Base-by-base conservation (phyloP, 2,329 filamentous ascomycete species). In the Rugonectria rugulosa region DNA sequence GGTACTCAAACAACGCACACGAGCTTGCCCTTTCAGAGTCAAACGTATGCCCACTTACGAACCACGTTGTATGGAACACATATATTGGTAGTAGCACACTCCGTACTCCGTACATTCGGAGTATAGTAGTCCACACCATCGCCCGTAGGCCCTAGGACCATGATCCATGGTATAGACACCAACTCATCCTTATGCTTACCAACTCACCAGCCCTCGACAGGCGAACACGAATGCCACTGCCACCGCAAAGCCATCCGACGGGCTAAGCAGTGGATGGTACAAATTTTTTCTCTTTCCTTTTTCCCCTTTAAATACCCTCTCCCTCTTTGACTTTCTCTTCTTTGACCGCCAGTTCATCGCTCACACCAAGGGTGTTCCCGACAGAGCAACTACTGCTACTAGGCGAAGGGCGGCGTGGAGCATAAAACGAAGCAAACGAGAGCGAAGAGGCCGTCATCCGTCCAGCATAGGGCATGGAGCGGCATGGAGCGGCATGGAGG, bases 311-410 rank as follows among this genome's bases (percentile, higher is more conserved):
- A n/a, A n/a, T n/a, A n/a, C n/a, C n/a, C n/a, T n/a, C n/a, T 51
- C 40, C 44, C 43, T 57, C 43, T 40, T 37, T 19, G 53, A 48
- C 51, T 53, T 66, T 80, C 45, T 44, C 21, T 58, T 57, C 56
- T 54, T 66, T 80, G 78, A 80, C 78, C 78, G 78, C 78, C 77
- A 80, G 75, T 80, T 80, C 75, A 74, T 74, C 71, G 68, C 38
- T 45, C 37, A 44, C 49, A 52, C 51, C 53, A 61, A 66, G 61
- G 65, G 56, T 66, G 52, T 66, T 57, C 65, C 65, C 42, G 47
- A 61, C 56, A 58, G 38, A 46, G 43, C 34, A 40, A 27, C 49
- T 49, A 42, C 51, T 34, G 11, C n/a, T n/a, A 50, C 46, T 56
- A 57, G 61, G 62, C 60, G 44, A 50, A 60, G 50, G 57, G 51